Percentiles rank a stretch among this genome's conserved stretches.
phyloP scores from a whole-genome alignment of 768 basidiomycete genomes.

The Mycena kentingensis region DNA sequence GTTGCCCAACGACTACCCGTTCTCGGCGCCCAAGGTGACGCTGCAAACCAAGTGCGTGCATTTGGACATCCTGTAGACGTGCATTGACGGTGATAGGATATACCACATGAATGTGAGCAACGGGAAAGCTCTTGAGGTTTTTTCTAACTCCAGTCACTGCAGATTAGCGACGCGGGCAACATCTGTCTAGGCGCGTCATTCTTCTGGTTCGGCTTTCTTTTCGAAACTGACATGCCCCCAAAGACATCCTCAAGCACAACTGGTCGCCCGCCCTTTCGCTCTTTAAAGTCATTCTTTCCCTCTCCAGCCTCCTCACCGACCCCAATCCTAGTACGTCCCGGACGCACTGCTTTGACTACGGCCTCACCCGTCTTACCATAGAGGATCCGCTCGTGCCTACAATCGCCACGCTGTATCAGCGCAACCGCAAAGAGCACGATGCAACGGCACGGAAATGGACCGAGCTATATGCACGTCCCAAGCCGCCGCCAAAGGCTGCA shows the following conservation, averaged over 20 bases:
- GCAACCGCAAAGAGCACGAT: conserved; percentile 72
- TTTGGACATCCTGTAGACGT: not conserved
- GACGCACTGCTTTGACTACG: not conserved
- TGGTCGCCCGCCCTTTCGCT: conserved; percentile 95
- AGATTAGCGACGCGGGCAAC: conserved; percentile 74
- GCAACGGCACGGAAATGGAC: conserved; percentile 80
- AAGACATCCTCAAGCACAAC: conserved; percentile 90
- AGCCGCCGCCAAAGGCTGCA: conserved; percentile 31
- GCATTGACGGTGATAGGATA: conserved; percentile 47
- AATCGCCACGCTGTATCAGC: conserved; percentile 69
- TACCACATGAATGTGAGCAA: conserved; percentile 80
- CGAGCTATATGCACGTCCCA: conserved; percentile 62
- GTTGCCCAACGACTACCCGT: conserved; percentile 81
- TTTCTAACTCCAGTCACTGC: conserved; percentile 3
- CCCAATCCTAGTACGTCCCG: conserved; percentile 82
- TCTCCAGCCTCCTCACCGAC: conserved; percentile 90
- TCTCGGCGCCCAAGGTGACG: conserved; percentile 75
- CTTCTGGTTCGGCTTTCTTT: too few relatives aligned
- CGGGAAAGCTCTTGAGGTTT: conserved; percentile 1
- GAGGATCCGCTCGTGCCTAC: conserved; percentile 76
- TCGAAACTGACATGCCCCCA: too few relatives aligned
- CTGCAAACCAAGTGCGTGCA: conserved; percentile 70
- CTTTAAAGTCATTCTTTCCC: conserved; percentile 92
- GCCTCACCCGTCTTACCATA: conserved; percentile 29
- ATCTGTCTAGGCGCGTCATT: too few relatives aligned